A percentile compares a stretch with the other conserved stretches of the same genome.
These are phyloP conservation scores for Biscogniauxia mediterranea DNA, from an alignment of 2,329 filamentous ascomycete species.

Conservation along the genomic window DNA sequence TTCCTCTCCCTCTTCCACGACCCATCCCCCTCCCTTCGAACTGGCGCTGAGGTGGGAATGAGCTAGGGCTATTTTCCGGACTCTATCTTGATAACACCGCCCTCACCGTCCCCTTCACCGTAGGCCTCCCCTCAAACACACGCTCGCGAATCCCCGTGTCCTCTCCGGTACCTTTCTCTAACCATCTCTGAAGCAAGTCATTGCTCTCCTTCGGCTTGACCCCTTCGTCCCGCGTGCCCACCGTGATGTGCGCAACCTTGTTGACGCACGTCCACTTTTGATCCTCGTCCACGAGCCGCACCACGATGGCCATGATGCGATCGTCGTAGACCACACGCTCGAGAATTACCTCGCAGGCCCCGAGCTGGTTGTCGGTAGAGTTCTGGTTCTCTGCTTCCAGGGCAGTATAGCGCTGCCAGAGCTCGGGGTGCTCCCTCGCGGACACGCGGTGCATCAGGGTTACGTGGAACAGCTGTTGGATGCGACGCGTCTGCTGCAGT, in stretches of 20 bases:
- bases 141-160: conserved; percentile 48
- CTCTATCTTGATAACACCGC: conserved; percentile 49
- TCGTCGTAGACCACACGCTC: conserved; percentile 79
- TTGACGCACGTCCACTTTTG: conserved; percentile 71
- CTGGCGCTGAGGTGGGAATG: not conserved
- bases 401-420: conserved; percentile 74
- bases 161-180: conserved; percentile 51
- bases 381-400: conserved; percentile 42
- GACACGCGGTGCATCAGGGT: conserved; percentile 83
- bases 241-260: conserved; percentile 78
- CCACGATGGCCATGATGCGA: conserved; percentile 88
- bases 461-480: conserved; percentile 88
- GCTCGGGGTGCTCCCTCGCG: conserved; percentile 57
- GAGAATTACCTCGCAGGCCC: conserved; percentile 61
- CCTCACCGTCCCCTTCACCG: conserved; percentile 46
- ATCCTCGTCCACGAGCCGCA: conserved; percentile 62
- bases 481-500: conserved; percentile 68
- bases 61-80: not conserved
- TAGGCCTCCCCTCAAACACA: conserved; percentile 48
- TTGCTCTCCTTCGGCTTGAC: conserved; percentile 97
- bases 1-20: not conserved
- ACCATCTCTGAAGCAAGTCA: conserved; percentile 73
- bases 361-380: conserved; percentile 49
- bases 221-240: conserved; percentile 71
- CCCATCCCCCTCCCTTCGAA: not conserved